Base-by-base conservation (phyloP, 805 yeast genomes). In the Hanseniaspora pseudoguilliermondii region DNA sequence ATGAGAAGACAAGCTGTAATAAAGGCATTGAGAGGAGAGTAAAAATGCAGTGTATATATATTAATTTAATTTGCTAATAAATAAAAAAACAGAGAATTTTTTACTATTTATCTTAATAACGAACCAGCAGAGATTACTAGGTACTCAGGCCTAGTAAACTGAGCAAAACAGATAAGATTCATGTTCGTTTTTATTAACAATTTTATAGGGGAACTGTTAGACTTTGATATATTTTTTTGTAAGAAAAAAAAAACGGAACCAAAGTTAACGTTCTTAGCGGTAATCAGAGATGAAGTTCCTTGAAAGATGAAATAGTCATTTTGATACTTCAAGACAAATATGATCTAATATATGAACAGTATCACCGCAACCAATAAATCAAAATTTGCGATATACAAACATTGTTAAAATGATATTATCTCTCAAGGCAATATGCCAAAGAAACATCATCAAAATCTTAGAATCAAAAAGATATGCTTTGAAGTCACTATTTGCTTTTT, bases 1-100 rank as follows among this genome's bases (percentile, higher is more conserved):
- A 86, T 90, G 95, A 80, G 91, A 69, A 80, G 97, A 65, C 95
- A 95, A 4, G 90, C 93, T 1, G 96, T 90, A 34, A 75, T 85
- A 29, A 78, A 91, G 60, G 96, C 97, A 2, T 73, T 90, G 58
- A 79, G 89, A 59, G 93, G 89, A 3, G 86, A 82, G 43, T 73
- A 67, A 57, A 57, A 23, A 7, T 25, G 21, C 29, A 11, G 29
- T 41, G 29, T 41, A 41, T 47, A 48, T 51, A 52, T 32, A 32
- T 10, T 32, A 38, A 25, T 21, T 49, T 25, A 18, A 20, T 25
- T 32, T 18, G 27, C 10, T 40, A 38, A 42, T 34, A 25, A 48
- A 23, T 11, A 32, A 32, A 32, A 5, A 32, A 32, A 10, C 35
- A 11, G 2, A 32, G 35, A 32, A 11, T 10, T 36, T 48, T 27